A percentile compares a stretch with the other conserved stretches of the same genome.
phyloP scores from a whole-genome alignment of 2,329 filamentous ascomycete species.

The Dothideomycetes sp. region DNA sequence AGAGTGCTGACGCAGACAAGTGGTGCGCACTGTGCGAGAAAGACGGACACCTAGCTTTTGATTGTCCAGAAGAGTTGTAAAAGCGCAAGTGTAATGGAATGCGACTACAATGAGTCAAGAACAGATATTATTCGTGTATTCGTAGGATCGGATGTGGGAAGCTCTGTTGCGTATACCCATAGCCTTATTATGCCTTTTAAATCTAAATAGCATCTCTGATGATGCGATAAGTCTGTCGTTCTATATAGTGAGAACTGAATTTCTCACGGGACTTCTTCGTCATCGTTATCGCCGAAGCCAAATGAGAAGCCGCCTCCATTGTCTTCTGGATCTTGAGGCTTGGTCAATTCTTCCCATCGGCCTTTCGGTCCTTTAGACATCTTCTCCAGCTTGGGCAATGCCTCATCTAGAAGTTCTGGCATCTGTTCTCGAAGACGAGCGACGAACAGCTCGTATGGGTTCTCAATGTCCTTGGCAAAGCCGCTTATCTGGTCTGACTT shows the following conservation, averaged over 20 bases:
- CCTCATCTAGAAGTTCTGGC: slow-evolving; percentile 57
- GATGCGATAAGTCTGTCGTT: too few species aligned
- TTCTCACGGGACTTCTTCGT: slow-evolving; percentile 20
- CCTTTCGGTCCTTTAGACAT: slow-evolving; percentile 58
- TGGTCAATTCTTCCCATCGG: slow-evolving; percentile 75
- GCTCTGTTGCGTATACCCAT: too few species aligned
- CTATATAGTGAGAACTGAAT: too few species aligned
- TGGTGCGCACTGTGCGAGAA: slow-evolving; percentile 97
- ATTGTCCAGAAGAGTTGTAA: slow-evolving; percentile 28
- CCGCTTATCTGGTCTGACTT: slow-evolving; percentile 80
- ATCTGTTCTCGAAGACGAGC: slow-evolving; percentile 52
- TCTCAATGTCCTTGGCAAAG: slow-evolving; percentile 59
- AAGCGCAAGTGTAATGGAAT: too few species aligned
- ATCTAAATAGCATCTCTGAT: too few species aligned
- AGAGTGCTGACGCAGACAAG: slow-evolving; percentile 58
- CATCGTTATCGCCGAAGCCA: slow-evolving; percentile 42
- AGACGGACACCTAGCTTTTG: slow-evolving; percentile 78
- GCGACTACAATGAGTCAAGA: too few species aligned
- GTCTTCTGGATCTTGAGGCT: slow-evolving; percentile 35
- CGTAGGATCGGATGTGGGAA: too few species aligned
- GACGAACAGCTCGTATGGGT: slow-evolving; percentile 67
- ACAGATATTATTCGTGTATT: too few species aligned
- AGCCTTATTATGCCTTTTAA: too few species aligned
- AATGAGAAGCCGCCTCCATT: slow-evolving; percentile 48
- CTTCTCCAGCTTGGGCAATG: slow-evolving; percentile 53